Evolutionary conservation across 352 stramenopile species (phyloP), one percentile per base, ranked within the genome.

Genomic region (Lagenidium sp.): DNA sequence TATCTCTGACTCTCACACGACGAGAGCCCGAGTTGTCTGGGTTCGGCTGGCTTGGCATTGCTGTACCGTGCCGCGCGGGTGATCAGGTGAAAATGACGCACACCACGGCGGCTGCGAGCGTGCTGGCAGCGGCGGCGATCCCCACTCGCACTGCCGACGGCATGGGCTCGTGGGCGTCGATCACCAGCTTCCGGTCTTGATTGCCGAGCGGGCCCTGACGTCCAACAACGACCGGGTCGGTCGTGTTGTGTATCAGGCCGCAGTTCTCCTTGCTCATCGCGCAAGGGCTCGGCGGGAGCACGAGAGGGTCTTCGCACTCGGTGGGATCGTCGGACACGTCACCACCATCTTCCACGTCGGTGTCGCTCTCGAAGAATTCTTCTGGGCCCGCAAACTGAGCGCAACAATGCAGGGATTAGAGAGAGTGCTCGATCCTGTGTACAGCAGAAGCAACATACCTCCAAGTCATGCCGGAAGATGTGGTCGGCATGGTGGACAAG

Each of bases 71-170:
- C n/a, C n/a, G n/a, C n/a, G n/a, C n/a, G n/a, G n/a, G n/a, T n/a
- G n/a, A n/a, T n/a, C 32, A 80, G 20, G 55, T 78, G 55, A 79
- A 81, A 46, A 79, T 77, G 18, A 79, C 67, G 41, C 72, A 82
- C 6, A 85, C 62, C 36, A 70, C 60, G 12, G 66, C 72, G 12
- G 68, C 72, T 53, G 80, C 53, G 13, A 68, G 78, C n/a, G 63
- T 64, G 23, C 66, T 69, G 4, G 68, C 66, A n/a, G n/a, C n/a
- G 16, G 68, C 71, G 2, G 72, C 72, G 49, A 85, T 74, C 16
- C 63, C 65, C 34, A 84, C 55, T 22, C 61, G 68, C 42, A 79
- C 47, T 6, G 62, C 57, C 5, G 63, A 54, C 4, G 69, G 57
- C 36, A 72, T 53, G 6, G 61, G 59, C 25, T 81, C 50, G 39